Base-by-base conservation (phyloP, 1,139 yeast genomes). In the Hemisphaericaspora subhashii region DNA sequence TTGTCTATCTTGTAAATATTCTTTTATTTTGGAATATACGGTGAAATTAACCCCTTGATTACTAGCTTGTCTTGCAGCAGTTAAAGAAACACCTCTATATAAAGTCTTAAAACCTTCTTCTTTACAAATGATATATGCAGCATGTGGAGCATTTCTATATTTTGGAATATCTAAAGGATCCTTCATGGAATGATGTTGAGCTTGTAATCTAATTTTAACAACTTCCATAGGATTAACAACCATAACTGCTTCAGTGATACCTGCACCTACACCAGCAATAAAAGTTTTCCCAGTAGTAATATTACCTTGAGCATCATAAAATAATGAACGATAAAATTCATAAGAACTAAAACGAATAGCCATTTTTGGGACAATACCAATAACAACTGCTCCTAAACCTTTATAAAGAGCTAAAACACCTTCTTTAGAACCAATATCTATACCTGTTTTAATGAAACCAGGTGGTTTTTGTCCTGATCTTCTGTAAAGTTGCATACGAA, bases 11-110 rank as follows among this genome's bases (percentile, higher is more conserved):
- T 80, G 86, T 53, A 89, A 76, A 52, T 64, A 71, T 54, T 83
- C 84, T 64, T 83, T 88, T 52, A 90, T 68, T 62, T 86, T 85
- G 20, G 96, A 86, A 71, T 90, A 92, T 20, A 89, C 96, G 6
- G 98, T 90, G 67, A 92, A 92, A 68, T 92, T 92, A 38, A 95
- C 98, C 72, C 98, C 98, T 68, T 92, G 98, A 73, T 92, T 92
- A 44, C 96, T 85, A 25, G 98, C 98, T 66, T 92, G 98, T 71
- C 98, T 83, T 17, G 96, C 96, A 35, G 97, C 96, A 24, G 98
- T 92, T 56, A 92, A 78, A 2, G 94, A 79, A 29, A 92, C 98
- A 61, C 98, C 98, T 61, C 97, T 78, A 74, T 92, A 92, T 45
- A 92, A 70, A 11, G 97, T 87, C 39, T 79, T 75, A 55, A 87